A percentile compares a stretch with the other conserved stretches of the same genome.
Evolutionary conservation across 2,329 filamentous ascomycete genomes (phyloP).

Genomic region (Gnomoniopsis smithogilvyi): DNA sequence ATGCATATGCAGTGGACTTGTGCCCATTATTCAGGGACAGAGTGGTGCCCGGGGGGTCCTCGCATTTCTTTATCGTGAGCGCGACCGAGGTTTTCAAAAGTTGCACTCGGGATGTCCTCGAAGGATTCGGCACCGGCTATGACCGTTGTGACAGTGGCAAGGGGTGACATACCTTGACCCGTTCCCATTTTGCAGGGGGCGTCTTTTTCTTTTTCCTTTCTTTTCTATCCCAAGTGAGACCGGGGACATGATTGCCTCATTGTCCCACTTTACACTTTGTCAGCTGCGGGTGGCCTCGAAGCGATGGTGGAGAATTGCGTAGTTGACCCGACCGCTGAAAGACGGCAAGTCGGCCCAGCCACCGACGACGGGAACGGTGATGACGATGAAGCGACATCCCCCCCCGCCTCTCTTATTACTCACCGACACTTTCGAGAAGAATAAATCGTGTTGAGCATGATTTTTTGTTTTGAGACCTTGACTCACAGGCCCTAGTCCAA

Average conservation of each 20-base stretch:
- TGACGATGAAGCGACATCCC: background rate
- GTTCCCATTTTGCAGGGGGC: background rate
- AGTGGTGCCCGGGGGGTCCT: background rate
- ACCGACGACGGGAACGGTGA: conserved; percentile 4
- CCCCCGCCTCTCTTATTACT: conserved; percentile 9
- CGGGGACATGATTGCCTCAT: conserved; percentile 10
- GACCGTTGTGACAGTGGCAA: background rate
- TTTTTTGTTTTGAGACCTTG: conserved; percentile 16
- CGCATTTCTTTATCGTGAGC: background rate
- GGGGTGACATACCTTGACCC: background rate
- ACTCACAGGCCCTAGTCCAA: background rate
- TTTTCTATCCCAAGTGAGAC: background rate
- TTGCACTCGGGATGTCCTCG: background rate
- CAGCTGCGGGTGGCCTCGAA: conserved; percentile 12
- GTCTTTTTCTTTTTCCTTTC: background rate
- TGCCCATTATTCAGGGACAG: background rate
- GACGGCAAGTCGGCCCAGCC: conserved; percentile 13
- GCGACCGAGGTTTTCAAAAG: background rate
- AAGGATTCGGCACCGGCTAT: background rate
- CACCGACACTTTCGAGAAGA: conserved; percentile 18
- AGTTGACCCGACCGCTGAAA: conserved; percentile 4
- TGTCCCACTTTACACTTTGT: conserved; percentile 9
- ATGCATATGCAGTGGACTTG: conserved; percentile 17
- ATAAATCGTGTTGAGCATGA: conserved; percentile 8
- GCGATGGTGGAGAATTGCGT: conserved; percentile 7